Evolutionary conservation across 2,329 filamentous ascomycete species (phyloP), one percentile per base, ranked within the genome.

Genomic region (Exophiala xenobiotica): DNA sequence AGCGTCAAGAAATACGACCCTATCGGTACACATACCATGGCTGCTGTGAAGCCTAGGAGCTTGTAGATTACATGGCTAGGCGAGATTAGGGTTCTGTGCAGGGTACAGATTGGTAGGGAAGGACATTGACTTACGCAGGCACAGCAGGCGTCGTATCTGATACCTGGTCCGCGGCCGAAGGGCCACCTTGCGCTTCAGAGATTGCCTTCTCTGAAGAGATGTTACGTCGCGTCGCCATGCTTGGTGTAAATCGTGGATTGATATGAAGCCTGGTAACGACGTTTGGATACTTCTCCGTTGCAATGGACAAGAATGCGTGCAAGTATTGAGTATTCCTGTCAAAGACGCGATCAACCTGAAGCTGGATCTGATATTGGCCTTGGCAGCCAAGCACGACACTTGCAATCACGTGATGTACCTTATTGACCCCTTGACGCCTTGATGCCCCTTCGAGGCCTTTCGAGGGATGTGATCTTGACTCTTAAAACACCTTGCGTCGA

Each of bases 11-110:
- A 99, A 71, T 96, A 99, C 35, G 87, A 90, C 33, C 88, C 85
- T 61, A 99, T 89, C 11, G 93, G 93, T 16, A 88, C 72, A 12
- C 87, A 80, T 54, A 96, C 80, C 92, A 99, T 97, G 66, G 90
- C 91, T 31, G 91, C 75, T 0, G 91, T 95, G 73, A 96, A 97
- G 58, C 81, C 85, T 12, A 97, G 78, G 16, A 99, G 83, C 74
- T 97, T 99, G 65, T 85, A 74, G 59, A 99, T 93, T 60, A 97
- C 90, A 31, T 44, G 35, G 14, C 31, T n/a, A n/a, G n/a, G n/a
- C n/a, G n/a, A n/a, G n/a, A n/a, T n/a, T n/a, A n/a, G 14, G 70
- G 70, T 59, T 63, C 61, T 62, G 67, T 59, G 66, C 59, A 51
- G 64, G 63, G 46, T 50, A 58, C 65, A 24, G 58, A 62, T 45